Evolutionary conservation across 2,329 filamentous ascomycete species (phyloP), one percentile per base, ranked within the genome.

Genomic region (Didymella exigua): DNA sequence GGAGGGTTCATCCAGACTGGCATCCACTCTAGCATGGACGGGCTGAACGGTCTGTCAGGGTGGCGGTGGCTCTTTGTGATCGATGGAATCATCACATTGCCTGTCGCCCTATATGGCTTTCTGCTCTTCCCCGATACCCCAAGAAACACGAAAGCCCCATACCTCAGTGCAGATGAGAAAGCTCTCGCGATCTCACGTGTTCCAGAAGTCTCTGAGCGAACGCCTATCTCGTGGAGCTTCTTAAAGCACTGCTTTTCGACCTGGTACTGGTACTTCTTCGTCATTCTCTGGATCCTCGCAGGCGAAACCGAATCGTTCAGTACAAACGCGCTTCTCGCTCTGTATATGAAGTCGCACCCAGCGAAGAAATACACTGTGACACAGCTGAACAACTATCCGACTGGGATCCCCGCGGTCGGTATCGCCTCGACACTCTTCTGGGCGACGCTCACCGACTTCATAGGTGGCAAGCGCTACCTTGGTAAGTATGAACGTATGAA

Each of bases 301-400:
- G 86, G 87, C 26, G 86, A 90, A 67, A 87, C 86, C 0, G 88
- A 91, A 69, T 88, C 86, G 0, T 90, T 90, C 70, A 85, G 82
- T 47, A 81, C 82, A 18, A 90, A 91, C 70, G 77, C 84, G 0
- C 77, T 90, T 2, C 64, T 84, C 0, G 74, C 78, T 0, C 61
- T 84, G 1, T 84, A 82, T 58, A 77, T 83, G 77, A 79, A 80
- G 54, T 66, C 75, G 0, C 76, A 81, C 48, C 76, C 77, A 0
- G 77, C 72, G 0, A 75, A 72, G 1, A 72, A 72, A 16, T 83
- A 82, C 59, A 75, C 76, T 4, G 71, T 84, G 1, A 63, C 79
- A 1, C 79, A 83, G 55, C 66, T 82, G 13, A 84, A 84, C 70
- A 79, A 83, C 47, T 83, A 82, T 48, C 81, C 82, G 0, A 82